Percentiles rank a stretch among this genome's conserved stretches.
phyloP scores from a whole-genome alignment of 2,329 filamentous ascomycete genomes.

The Penicillium sp. region DNA sequence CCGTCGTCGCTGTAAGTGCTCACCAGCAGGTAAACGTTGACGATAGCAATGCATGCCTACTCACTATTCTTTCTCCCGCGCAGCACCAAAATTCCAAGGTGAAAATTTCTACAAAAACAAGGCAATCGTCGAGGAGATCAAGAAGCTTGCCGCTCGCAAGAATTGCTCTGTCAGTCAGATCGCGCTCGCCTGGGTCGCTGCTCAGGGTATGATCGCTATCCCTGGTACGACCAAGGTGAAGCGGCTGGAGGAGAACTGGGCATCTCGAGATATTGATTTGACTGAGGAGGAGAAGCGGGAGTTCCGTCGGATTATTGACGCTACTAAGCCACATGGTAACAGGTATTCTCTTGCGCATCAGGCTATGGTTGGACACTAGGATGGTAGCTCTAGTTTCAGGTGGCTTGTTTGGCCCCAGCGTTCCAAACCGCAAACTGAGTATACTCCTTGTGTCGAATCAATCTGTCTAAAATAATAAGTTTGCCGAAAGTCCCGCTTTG shows the following conservation, averaged over 20 bases:
- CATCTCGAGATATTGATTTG: conserved; percentile 2
- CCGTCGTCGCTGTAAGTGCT: conserved; percentile 38
- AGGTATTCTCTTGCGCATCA: neutral
- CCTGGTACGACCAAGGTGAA: conserved; percentile 7
- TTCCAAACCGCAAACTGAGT: neutral
- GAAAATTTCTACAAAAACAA: conserved; percentile 51
- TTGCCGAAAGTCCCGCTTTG: neutral
- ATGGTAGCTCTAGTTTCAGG: neutral
- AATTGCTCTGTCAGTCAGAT: conserved; percentile 2
- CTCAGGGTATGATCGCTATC: conserved; percentile 10
- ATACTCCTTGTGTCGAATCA: too few species aligned
- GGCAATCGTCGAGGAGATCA: conserved; percentile 44
- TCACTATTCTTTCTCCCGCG: neutral
- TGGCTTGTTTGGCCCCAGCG: neutral
- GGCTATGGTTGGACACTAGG: conserved; percentile 4
- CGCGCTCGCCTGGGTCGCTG: conserved; percentile 7
- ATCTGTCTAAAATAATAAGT: too few species aligned
- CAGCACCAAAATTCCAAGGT: conserved; percentile 40
- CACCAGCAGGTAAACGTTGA: neutral
- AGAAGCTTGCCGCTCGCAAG: conserved; percentile 1
- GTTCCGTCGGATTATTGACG: conserved; percentile 2
- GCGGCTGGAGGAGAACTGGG: conserved; percentile 7
- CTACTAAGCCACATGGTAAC: conserved; percentile 2
- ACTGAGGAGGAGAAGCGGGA: conserved; percentile 3
- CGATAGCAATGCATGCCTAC: neutral